Evolutionary conservation across 345 rosid genomes (phyloP).

Genomic region (Cardiospermum halicacabum): DNA sequence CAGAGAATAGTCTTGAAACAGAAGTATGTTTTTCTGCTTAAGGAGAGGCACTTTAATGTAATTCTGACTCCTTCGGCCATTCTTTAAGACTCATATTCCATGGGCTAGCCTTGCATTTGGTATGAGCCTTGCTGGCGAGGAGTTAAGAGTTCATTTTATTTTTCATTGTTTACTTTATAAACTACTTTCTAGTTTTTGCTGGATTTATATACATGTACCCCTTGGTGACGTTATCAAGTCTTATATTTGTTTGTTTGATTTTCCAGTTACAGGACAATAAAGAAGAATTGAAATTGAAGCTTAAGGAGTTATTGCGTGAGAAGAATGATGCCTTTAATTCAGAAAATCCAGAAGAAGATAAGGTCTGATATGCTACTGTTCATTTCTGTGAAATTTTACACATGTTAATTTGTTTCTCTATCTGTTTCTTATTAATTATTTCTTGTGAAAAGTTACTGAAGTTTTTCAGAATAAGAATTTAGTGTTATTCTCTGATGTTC

Average conservation of each 20-base stretch:
- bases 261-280: constrained; percentile 55
- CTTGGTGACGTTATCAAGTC: not conserved
- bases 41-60: constrained; percentile 36
- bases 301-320: constrained; percentile 61
- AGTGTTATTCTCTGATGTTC: too few species aligned
- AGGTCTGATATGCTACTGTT: constrained; percentile 45
- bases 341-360: constrained; percentile 56
- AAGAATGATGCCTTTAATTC: constrained; percentile 71
- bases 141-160: constrained; percentile 28
- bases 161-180: not conserved
- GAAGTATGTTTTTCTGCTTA: constrained; percentile 71
- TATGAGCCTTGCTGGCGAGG: constrained; percentile 48
- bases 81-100: constrained; percentile 33
- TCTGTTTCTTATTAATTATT: not conserved
- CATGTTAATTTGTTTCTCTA: not conserved
- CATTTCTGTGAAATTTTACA: not conserved
- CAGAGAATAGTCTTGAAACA: constrained; percentile 59
- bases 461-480: too few species aligned
- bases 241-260: constrained; percentile 8
- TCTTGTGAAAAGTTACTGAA: too few species aligned
- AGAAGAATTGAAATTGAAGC: constrained; percentile 67
- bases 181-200: not conserved
- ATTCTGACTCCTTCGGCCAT: constrained; percentile 39
- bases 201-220: not conserved
- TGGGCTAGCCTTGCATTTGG: constrained; percentile 37